Conservation (phyloP, 2,329 filamentous ascomycete species). For the Aphanocladium album region DNA sequence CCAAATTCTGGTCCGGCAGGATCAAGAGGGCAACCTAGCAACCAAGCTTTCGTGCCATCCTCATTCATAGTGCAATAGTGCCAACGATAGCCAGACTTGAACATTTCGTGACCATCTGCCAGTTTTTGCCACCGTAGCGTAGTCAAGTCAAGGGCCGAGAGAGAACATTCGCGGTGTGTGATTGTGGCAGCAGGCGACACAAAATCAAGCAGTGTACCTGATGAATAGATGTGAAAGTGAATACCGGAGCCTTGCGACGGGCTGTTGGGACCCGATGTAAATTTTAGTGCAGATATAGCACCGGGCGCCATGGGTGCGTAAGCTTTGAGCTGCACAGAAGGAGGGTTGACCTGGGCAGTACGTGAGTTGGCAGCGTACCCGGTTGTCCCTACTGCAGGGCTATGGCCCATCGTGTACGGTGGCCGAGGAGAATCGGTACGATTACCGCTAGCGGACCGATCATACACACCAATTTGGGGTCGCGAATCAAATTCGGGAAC, state of each 20-base stretch:
- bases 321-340: conserved; percentile 59
- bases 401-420: conserved; percentile 44
- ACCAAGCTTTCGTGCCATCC: conserved; percentile 92
- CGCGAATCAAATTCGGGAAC: conserved; percentile 76
- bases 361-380: conserved; percentile 65
- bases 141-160: conserved; percentile 83
- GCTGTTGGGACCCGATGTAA: conserved; percentile 73
- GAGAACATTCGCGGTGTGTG: conserved; percentile 77
- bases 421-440: conserved; percentile 48
- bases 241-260: conserved; percentile 86
- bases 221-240: conserved; percentile 94
- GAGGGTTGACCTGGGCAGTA: conserved; percentile 61
- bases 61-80: conserved; percentile 97
- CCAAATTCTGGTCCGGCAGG: conserved; percentile 58
- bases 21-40: conserved; percentile 87
- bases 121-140: conserved; percentile 91
- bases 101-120: conserved; percentile 90
- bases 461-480: conserved; percentile 50
- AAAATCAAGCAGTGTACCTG: conserved; percentile 87
- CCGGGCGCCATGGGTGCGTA: conserved; percentile 86
- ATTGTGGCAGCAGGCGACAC: conserved; percentile 88
- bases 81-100: conserved; percentile 89
- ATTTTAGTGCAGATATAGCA: conserved; percentile 83
- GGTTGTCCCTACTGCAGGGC: conserved; percentile 51
- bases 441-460: conserved; percentile 38